phyloP scores from a whole-genome alignment of 208 protist genomes.

The Kentomonas sorsogonicus region DNA sequence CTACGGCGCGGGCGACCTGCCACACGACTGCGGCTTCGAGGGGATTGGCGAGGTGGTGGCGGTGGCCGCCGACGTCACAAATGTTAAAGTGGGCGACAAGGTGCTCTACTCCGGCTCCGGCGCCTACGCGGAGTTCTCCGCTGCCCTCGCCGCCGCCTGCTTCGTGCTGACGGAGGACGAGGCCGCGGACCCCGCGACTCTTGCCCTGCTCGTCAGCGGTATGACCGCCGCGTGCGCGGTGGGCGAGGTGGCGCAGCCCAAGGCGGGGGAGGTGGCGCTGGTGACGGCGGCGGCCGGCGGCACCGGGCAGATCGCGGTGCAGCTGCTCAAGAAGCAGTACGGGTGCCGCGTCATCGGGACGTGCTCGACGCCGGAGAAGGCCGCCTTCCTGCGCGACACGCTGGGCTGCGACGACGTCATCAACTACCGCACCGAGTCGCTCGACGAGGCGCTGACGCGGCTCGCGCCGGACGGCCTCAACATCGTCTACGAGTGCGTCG shows the following conservation, averaged over 20 bases:
- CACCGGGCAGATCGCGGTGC: constrained; percentile 83
- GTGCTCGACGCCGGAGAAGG: constrained; percentile 63
- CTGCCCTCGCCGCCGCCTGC: constrained; percentile 9
- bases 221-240: constrained; percentile 70
- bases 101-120: not conserved
- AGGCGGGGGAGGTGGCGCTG: constrained; percentile 37
- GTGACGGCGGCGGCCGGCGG: constrained; percentile 84
- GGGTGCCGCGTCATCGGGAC: constrained; percentile 84
- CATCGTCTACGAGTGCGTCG: constrained; percentile 83
- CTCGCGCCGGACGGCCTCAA: constrained; percentile 72
- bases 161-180: constrained; percentile 18
- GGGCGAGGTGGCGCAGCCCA: constrained; percentile 30
- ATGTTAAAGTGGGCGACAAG: constrained; percentile 2
- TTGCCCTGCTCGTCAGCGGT: constrained; percentile 47
- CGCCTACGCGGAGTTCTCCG: constrained; percentile 16
- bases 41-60: constrained; percentile 51
- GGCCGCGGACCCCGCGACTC: constrained; percentile 23
- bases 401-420: constrained; percentile 82
- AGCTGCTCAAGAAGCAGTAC: constrained; percentile 83
- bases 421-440: constrained; percentile 71
- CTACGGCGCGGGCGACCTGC: constrained; percentile 33
- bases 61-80: constrained; percentile 26
- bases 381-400: constrained; percentile 51
- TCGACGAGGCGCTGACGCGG: constrained; percentile 34
- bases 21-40: constrained; percentile 80